Percentiles rank a stretch among this genome's conserved stretches.
Evolutionary conservation across 2,329 filamentous ascomycete species (phyloP).

Genomic region (Xylariaceae sp.): DNA sequence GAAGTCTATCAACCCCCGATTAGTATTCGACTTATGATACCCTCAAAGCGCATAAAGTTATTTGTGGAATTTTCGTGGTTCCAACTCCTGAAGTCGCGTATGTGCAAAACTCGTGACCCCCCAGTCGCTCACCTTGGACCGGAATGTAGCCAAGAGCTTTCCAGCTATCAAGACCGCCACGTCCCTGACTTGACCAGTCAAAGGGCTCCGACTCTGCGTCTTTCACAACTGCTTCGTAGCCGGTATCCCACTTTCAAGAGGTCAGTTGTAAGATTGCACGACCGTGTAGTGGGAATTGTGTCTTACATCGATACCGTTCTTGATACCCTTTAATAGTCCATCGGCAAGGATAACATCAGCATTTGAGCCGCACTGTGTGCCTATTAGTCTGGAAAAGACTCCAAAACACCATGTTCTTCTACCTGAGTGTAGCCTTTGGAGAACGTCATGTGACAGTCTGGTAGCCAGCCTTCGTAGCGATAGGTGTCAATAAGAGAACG

Average conservation of each 20-base stretch:
- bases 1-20: slow-evolving; percentile 48
- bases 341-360: slow-evolving; percentile 71
- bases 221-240: slow-evolving; percentile 71
- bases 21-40: not conserved
- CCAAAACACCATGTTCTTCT: not conserved
- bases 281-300: not conserved
- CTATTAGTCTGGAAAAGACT: slow-evolving; percentile 4
- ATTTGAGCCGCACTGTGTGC: slow-evolving; percentile 68
- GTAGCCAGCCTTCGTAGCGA: slow-evolving; percentile 68
- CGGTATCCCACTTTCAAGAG: slow-evolving; percentile 60
- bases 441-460: slow-evolving; percentile 76
- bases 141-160: slow-evolving; percentile 73
- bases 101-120: not conserved
- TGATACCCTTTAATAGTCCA: slow-evolving; percentile 67
- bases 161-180: slow-evolving; percentile 73
- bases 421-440: slow-evolving; percentile 72
- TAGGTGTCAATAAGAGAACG: slow-evolving; percentile 74
- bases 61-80: not conserved
- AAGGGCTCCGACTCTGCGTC: slow-evolving; percentile 72
- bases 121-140: slow-evolving; percentile 43
- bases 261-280: slow-evolving; percentile 15
- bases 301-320: slow-evolving; percentile 53
- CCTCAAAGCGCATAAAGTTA: not conserved
- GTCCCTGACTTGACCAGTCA: slow-evolving; percentile 71
- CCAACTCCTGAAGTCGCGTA: not conserved